A percentile compares a stretch with the other conserved stretches of the same genome.
phyloP scores from a whole-genome alignment of 768 basidiomycete genomes.

The Russula brevipes region DNA sequence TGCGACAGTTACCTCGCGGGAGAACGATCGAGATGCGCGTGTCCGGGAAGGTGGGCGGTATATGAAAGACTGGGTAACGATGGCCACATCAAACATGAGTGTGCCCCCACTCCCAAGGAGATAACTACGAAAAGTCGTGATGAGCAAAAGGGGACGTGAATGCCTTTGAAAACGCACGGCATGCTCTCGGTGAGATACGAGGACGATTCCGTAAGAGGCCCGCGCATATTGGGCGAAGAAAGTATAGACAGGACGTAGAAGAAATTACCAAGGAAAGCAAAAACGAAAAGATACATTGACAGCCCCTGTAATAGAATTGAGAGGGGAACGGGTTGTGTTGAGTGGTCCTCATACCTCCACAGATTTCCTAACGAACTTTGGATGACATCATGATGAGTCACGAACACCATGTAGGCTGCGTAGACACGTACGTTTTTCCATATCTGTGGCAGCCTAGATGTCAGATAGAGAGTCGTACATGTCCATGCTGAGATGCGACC shows the following conservation, averaged over 20 bases:
- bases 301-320: conserved; percentile 54
- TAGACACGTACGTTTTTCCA: conserved; percentile 88
- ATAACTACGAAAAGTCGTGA: conserved; percentile 48
- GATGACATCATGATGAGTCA: conserved; percentile 3
- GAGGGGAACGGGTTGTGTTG: not conserved
- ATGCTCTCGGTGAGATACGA: conserved; percentile 75
- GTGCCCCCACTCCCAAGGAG: conserved; percentile 91
- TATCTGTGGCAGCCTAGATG: conserved; percentile 92
- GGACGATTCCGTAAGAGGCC: conserved; percentile 54
- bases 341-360: conserved; percentile 55
- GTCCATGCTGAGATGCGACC: conserved; percentile 94
- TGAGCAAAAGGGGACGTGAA: not conserved
- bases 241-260: conserved; percentile 91
- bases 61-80: conserved; percentile 78
- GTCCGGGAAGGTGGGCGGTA: conserved; percentile 52
- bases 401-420: not conserved
- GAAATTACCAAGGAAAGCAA: conserved; percentile 88
- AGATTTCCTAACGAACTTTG: conserved; percentile 80
- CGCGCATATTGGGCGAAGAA: conserved; percentile 58
- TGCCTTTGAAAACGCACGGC: conserved; percentile 52
- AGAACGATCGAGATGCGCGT: conserved; percentile 21
- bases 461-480: conserved; percentile 89
- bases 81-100: conserved; percentile 87
- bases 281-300: conserved; percentile 88
- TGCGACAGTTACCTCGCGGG: conserved; percentile 26